These are phyloP conservation scores for Macroventuria anomochaeta DNA, from an alignment of 2,329 filamentous ascomycete genomes.

Conservation along the genomic window DNA sequence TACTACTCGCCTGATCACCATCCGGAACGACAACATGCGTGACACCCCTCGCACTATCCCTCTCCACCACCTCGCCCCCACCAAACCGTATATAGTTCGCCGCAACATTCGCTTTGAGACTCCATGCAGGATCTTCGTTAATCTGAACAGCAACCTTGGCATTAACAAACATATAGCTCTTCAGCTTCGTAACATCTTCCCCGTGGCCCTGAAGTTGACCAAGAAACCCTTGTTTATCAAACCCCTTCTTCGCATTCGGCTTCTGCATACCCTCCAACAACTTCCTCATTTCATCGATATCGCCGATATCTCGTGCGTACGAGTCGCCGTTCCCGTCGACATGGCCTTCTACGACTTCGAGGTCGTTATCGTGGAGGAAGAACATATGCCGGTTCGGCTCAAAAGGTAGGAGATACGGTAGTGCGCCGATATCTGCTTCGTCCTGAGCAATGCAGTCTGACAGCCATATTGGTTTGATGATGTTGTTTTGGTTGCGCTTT, in stretches of 20 bases:
- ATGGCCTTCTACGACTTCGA: conserved; percentile 63
- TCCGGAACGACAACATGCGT: conserved; percentile 74
- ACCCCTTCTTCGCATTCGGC: conserved; percentile 21
- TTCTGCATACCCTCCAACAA: conserved; percentile 48
- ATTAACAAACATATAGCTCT: conserved; percentile 42
- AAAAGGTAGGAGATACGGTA: conserved; percentile 68
- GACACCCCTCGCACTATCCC: conserved; percentile 59
- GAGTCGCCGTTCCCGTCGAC: conserved; percentile 83
- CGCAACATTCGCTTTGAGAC: conserved; percentile 52
- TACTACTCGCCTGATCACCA: conserved; percentile 54
- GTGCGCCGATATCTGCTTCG: conserved; percentile 60
- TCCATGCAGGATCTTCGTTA: conserved; percentile 19
- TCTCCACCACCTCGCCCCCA: conserved; percentile 64
- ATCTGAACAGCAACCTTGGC: conserved; percentile 29
- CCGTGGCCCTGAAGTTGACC: conserved; percentile 39
- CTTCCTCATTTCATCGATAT: conserved; percentile 65
- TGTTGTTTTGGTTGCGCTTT: conserved; percentile 72
- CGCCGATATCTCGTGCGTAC: conserved; percentile 72
- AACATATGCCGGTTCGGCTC: conserved; percentile 74
- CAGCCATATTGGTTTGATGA: conserved; percentile 83
- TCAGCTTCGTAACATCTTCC: conserved; percentile 30
- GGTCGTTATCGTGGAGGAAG: conserved; percentile 65
- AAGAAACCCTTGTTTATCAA: conserved; percentile 31
- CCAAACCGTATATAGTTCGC: conserved; percentile 71
- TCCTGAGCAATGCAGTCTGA: conserved; percentile 75